Evolutionary conservation across 176 grass and related monocot species (phyloP), one percentile per base, ranked within the genome.

Genomic region (Poa pratensis): DNA sequence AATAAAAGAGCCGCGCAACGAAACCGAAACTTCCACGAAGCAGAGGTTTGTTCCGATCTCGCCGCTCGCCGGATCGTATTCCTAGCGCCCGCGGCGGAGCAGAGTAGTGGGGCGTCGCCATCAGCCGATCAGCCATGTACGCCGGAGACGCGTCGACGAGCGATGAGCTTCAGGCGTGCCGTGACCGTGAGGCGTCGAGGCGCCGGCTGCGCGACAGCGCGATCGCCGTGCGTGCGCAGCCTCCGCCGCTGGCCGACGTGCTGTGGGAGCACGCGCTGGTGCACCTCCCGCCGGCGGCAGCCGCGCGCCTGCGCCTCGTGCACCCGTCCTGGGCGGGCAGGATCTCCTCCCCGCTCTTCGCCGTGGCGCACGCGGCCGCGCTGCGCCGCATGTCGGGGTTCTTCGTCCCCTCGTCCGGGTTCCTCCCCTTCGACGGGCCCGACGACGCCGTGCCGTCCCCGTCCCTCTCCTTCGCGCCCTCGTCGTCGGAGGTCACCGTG

Each of bases 321-420:
- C 73, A 85, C 69, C 67, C 75, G 28, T 65, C 92, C 4, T 93
- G 88, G 92, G 59, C 28, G 32, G 15, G 26, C 0, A 0, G 22
- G 28, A 22, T 94, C 26, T 46, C 83, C 3, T 88, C 92, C 32
- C 83, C 88, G 52, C 68, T 94, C 83, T 94, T 94, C 83, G 51
- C 92, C 53, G 82, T 83, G 16, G 39, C 30, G n/a, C 92, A 91
- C 69, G 81, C 84, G 64, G 82, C 66, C 5, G 16, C 85, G 30
- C 67, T 80, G 43, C 82, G 87, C 15, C 23, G 45, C 0, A 3
- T 49, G 12, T 88, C 92, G 17, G 92, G 92, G 0, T 3, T 88
- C 53, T 94, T 93, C 82, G 2, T 75, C 1, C 42, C 67, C 10
- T 5, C 14, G 2, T 16, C 50, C 12, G 12, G 20, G 32, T 90